Evolutionary conservation across 1,284 basidiomycete species (phyloP).

Genomic region (Dichomitus squalens): DNA sequence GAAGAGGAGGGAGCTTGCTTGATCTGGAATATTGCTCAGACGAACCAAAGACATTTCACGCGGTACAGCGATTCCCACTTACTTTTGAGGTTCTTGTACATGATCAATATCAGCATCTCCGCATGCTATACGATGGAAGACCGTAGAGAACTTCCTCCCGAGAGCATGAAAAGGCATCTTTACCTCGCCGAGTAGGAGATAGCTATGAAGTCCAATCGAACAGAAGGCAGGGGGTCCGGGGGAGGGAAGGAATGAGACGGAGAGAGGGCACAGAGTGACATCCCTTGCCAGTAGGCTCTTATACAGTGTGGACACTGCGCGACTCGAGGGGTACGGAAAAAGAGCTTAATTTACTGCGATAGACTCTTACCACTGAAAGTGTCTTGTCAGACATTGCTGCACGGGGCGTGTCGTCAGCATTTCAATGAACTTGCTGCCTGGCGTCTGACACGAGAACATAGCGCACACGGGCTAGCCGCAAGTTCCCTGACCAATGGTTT

Average conservation of each 20-base stretch:
- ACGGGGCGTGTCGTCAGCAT: neutral
- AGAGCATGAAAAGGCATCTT: neutral
- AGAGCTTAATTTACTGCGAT: neutral
- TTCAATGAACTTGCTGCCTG: neutral
- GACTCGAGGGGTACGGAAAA: neutral
- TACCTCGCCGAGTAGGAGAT: too few relatives aligned
- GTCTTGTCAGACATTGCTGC: neutral
- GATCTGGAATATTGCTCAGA: neutral
- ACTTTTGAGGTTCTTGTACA: neutral
- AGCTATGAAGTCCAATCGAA: too few relatives aligned
- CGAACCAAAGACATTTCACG: neutral
- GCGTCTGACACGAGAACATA: neutral
- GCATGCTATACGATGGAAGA: neutral
- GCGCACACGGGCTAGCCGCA: neutral
- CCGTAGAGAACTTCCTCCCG: neutral
- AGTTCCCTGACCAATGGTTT: neutral
- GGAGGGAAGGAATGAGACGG: neutral
- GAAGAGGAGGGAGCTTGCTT: neutral
- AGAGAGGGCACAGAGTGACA: neutral
- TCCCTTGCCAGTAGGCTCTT: neutral
- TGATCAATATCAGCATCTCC: neutral
- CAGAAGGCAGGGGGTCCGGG: neutral
- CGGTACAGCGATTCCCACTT: neutral
- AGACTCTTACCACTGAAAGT: neutral
- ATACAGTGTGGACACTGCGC: neutral